A percentile compares a stretch with the other conserved stretches of the same genome.
Conservation (phyloP, 1,284 basidiomycete species). For the Leccinum solheimii region DNA sequence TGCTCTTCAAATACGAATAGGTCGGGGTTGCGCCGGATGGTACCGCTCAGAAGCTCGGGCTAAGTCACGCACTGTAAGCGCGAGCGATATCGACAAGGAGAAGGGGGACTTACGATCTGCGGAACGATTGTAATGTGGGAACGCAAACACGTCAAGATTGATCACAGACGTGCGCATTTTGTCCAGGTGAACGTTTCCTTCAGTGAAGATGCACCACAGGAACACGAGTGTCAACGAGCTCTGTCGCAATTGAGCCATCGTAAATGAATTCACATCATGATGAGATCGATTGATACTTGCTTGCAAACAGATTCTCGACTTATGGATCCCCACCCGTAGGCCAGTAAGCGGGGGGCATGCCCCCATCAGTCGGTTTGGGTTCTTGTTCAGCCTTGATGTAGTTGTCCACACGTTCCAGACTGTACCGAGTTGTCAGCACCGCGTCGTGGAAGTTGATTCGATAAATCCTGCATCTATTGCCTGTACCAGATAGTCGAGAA, state of each 20-base stretch:
- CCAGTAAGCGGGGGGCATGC: neutral
- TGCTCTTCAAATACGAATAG: conserved; percentile 73
- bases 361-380: neutral
- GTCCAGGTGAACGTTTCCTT: conserved; percentile 58
- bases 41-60: conserved; percentile 40
- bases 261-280: neutral
- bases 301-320: conserved; percentile 4
- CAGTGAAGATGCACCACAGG: conserved; percentile 56
- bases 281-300: neutral
- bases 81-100: no score
- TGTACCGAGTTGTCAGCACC: neutral
- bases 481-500: neutral
- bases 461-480: neutral
- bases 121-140: conserved; percentile 4
- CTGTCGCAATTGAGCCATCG: conserved; percentile 23
- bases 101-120: neutral
- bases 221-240: conserved; percentile 53
- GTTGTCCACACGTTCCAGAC: neutral
- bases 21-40: conserved; percentile 60
- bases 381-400: conserved; percentile 1
- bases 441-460: no score
- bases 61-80: neutral
- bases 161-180: conserved; percentile 38
- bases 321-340: neutral
- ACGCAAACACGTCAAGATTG: conserved; percentile 9